Evolutionary conservation across 352 stramenopile genomes (phyloP).

Genomic region (Blastocystis sp.): DNA sequence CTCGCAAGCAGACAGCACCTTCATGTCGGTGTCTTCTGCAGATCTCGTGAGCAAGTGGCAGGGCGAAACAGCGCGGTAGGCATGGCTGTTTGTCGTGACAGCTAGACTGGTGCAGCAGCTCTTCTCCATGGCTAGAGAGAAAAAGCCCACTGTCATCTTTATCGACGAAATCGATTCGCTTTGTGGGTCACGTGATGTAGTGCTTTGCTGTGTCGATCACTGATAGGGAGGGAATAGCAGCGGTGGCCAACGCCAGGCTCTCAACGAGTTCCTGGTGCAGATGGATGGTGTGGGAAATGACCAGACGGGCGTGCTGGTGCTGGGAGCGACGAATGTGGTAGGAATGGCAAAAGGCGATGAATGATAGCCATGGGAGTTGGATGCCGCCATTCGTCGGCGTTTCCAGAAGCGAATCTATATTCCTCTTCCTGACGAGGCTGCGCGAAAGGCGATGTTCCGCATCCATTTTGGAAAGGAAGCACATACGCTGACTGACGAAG

Average conservation of each 20-base stretch:
- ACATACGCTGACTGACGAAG: constrained; percentile 80
- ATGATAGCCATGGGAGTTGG: constrained; percentile 82
- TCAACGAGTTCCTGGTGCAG: constrained; percentile 93
- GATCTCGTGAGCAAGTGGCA: constrained; percentile 96
- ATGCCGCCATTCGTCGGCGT: constrained; percentile 77
- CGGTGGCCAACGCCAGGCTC: constrained; percentile 89
- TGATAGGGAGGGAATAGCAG: constrained; percentile 69
- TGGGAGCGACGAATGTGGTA: constrained; percentile 87
- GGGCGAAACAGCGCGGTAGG: constrained; percentile 77
- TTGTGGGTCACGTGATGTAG: constrained; percentile 74
- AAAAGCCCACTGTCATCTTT: constrained; percentile 85
- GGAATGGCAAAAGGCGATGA: neutral
- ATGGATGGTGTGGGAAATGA: constrained; percentile 87
- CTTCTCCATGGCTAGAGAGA: constrained; percentile 92
- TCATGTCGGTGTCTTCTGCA: constrained; percentile 94
- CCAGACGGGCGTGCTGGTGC: constrained; percentile 82
- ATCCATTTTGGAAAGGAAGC: constrained; percentile 93
- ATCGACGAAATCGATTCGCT: constrained; percentile 93
- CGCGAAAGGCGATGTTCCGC: constrained; percentile 84
- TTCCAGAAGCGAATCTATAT: constrained; percentile 89
- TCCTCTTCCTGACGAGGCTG: constrained; percentile 80
- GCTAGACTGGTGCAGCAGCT: constrained; percentile 88
- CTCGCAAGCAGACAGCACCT: constrained; percentile 94
- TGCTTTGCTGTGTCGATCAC: neutral
- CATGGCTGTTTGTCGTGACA: constrained; percentile 70